Evolutionary conservation across 306 rosid species (phyloP).

Genomic region (Pyrus betulifolia): DNA sequence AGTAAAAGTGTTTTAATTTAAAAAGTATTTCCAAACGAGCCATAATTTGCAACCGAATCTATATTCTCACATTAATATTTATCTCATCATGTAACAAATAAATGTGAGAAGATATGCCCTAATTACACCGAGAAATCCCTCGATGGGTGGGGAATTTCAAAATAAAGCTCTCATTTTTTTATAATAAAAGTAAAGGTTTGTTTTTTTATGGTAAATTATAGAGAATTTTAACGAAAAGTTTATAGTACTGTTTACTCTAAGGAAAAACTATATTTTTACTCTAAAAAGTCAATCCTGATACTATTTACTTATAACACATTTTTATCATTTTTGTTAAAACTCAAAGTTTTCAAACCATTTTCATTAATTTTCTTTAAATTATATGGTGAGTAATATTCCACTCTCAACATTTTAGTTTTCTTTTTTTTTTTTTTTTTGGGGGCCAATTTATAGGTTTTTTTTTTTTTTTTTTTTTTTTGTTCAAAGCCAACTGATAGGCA

Average conservation of each 20-base stretch:
- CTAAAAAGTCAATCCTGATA: too few species aligned
- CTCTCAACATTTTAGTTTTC: neutral
- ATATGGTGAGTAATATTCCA: neutral
- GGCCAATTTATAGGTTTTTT: neutral
- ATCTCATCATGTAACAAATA: too few species aligned
- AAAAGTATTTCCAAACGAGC: too few species aligned
- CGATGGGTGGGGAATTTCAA: neutral
- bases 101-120: neutral
- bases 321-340: too few species aligned
- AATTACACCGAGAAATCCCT: neutral
- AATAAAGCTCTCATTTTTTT: neutral
- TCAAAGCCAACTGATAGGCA: neutral
- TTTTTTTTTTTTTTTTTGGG: too few species aligned
- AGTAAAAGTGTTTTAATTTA: too few species aligned
- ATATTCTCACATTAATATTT: too few species aligned
- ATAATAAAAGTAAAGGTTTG: neutral
- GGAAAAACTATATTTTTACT: too few species aligned
- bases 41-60: too few species aligned
- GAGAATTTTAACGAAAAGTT: too few species aligned
- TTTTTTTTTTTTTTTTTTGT: neutral
- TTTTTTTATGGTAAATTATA: neutral
- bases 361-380: neutral
- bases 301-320: too few species aligned
- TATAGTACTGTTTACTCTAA: fast-evolving
- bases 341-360: too few species aligned